Percentiles rank a stretch among this genome's conserved stretches.
These are phyloP conservation scores for Verticillium albo-atrum DNA, from an alignment of 2,329 filamentous ascomycete species.

Conservation along the genomic window DNA sequence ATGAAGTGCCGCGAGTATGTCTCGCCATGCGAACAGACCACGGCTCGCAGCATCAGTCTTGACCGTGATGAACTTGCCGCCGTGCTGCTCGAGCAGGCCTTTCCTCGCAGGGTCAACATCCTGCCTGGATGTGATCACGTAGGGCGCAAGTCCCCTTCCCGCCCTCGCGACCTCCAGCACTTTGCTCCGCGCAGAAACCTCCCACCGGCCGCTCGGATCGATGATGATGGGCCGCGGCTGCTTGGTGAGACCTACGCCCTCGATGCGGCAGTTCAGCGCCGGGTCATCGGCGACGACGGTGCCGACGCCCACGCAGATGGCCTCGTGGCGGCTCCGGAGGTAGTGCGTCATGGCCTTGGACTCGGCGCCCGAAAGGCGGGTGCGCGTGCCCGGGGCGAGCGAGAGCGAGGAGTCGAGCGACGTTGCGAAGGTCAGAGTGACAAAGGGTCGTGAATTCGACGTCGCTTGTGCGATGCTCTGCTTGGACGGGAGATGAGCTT, in stretches of 20 bases:
- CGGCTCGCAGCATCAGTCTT: slow-evolving; percentile 1
- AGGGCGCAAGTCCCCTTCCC: slow-evolving; percentile 68
- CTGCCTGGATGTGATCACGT: slow-evolving; percentile 54
- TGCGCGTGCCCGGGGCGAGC: slow-evolving; percentile 73
- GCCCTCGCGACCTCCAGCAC: slow-evolving; percentile 61
- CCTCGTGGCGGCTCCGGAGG: slow-evolving; percentile 75
- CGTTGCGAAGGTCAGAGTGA: slow-evolving; percentile 85
- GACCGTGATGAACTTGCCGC: slow-evolving; percentile 48
- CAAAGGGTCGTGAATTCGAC: slow-evolving; percentile 34
- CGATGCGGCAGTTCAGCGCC: slow-evolving; percentile 75
- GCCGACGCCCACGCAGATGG: slow-evolving; percentile 79
- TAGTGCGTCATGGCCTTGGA: slow-evolving; percentile 94
- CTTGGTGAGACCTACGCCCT: slow-evolving; percentile 42
- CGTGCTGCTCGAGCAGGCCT: slow-evolving; percentile 38
- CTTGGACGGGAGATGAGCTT: slow-evolving; percentile 22
- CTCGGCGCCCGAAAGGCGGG: slow-evolving; percentile 73
- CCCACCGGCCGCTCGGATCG: slow-evolving; percentile 75
- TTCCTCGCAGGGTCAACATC: slow-evolving; percentile 34
- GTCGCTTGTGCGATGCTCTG: slow-evolving; percentile 3
- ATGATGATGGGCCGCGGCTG: slow-evolving; percentile 81
- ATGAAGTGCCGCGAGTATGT: slow-evolving; percentile 55
- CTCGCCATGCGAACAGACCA: slow-evolving; percentile 55
- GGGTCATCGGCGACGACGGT: slow-evolving; percentile 85
- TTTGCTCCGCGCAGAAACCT: slow-evolving; percentile 53
- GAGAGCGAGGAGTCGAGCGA: slow-evolving; percentile 82